Conservation (phyloP, 768 basidiomycete genomes). For the Punctularia strigosozonata region DNA sequence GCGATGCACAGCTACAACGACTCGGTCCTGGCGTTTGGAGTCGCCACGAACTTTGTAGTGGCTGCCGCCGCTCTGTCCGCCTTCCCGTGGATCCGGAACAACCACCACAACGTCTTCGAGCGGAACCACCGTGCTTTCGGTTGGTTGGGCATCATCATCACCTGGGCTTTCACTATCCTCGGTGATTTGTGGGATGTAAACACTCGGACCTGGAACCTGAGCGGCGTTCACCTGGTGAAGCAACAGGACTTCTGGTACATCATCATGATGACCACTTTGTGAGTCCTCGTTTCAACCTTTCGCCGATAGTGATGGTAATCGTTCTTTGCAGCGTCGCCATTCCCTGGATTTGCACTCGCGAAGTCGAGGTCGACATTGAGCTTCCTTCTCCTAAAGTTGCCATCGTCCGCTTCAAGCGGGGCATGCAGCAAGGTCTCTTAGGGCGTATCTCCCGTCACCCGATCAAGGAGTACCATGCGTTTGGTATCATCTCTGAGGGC, state of each 20-base stretch:
- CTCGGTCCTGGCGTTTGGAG: conserved; percentile 24
- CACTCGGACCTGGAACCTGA: conserved; percentile 22
- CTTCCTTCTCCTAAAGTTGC: conserved; percentile 32
- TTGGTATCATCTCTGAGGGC: conserved; percentile 30
- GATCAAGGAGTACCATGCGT: conserved; percentile 34
- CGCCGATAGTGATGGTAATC: conserved; percentile 1
- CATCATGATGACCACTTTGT: conserved; percentile 29
- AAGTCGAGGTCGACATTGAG: conserved; percentile 29
- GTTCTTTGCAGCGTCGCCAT: conserved; percentile 18
- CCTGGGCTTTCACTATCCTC: conserved; percentile 31
- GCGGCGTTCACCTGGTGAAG: conserved; percentile 19
- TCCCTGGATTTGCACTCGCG: conserved; percentile 28
- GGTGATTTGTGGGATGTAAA: conserved; percentile 25
- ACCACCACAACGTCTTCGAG: conserved; percentile 31
- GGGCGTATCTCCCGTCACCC: conserved; percentile 27
- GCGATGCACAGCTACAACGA: conserved; percentile 22
- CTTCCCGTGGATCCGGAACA: conserved; percentile 31
- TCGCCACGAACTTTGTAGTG: conserved; percentile 27
- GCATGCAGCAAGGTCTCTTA: conserved; percentile 34
- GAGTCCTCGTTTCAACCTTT: conserved; percentile 7
- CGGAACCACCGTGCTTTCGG: conserved; percentile 31
- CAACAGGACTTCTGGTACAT: conserved; percentile 33
- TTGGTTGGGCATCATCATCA: conserved; percentile 22
- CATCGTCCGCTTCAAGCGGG: conserved; percentile 27
- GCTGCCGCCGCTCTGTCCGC: conserved; percentile 24